These are phyloP conservation scores for Dictyostelium citrinum DNA, from an alignment of 78 protist genomes.

Conservation along the genomic window DNA sequence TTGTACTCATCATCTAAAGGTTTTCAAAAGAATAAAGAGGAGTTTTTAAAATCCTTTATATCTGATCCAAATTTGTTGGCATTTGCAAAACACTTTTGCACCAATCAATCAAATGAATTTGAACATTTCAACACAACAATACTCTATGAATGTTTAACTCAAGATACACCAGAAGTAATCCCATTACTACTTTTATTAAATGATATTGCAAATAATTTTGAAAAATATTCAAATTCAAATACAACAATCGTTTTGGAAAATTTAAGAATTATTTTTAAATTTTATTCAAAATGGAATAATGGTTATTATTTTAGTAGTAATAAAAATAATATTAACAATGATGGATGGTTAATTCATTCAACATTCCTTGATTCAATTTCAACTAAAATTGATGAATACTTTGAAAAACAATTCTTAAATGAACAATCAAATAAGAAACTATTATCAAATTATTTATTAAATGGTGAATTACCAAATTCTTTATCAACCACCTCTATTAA, in stretches of 20 bases:
- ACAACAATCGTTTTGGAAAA: neutral
- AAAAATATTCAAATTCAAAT: neutral
- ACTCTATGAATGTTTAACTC: conserved; percentile 55
- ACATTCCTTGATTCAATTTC: neutral
- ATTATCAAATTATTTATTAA: conserved; percentile 2
- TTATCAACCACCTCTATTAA: neutral
- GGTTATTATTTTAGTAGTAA: neutral
- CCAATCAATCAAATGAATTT: neutral
- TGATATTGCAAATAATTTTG: neutral
- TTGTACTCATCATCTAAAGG: neutral
- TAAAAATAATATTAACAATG: neutral
- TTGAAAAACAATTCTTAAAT: neutral
- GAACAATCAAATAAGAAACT: neutral
- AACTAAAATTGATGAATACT: neutral
- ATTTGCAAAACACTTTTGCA: conserved; percentile 72
- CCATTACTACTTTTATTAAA: conserved; percentile 6
- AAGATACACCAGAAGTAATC: conserved; percentile 65
- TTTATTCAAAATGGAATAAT: neutral
- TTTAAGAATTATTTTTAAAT: neutral
- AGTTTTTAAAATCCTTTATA: conserved; percentile 53
- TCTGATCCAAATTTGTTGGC: conserved; percentile 54
- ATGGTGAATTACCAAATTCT: neutral
- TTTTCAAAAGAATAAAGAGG: conserved; percentile 22
- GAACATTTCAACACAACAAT: conserved; percentile 48
- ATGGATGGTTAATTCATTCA: neutral